These are phyloP conservation scores for Starmerella riodocensis DNA, from an alignment of 805 yeast species.

Conservation along the genomic window DNA sequence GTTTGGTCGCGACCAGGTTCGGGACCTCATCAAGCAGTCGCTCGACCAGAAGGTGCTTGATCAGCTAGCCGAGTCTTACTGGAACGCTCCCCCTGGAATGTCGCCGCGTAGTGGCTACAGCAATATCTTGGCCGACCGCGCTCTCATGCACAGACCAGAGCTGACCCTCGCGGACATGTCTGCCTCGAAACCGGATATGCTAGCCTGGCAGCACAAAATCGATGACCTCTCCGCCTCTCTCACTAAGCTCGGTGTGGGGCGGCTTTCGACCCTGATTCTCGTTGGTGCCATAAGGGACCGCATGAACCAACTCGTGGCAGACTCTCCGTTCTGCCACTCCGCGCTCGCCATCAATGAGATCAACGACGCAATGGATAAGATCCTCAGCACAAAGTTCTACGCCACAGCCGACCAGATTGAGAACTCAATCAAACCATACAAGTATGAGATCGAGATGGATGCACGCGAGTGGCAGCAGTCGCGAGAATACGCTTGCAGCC, in stretches of 20 bases:
- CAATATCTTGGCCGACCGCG: no score
- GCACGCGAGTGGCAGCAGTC: conserved; percentile 85
- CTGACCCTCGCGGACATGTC: conserved; percentile 42
- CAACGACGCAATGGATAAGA: conserved; percentile 69
- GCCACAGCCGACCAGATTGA: conserved; percentile 98
- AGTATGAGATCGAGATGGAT: conserved; percentile 92
- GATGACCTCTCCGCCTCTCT: conserved; percentile 72
- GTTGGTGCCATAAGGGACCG: conserved; percentile 71
- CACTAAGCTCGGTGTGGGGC: conserved; percentile 88
- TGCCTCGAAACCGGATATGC: conserved; percentile 47
- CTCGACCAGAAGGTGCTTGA: conserved; percentile 84
- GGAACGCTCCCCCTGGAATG: conserved; percentile 51
- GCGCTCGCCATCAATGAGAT: conserved; percentile 76
- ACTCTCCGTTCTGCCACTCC: conserved; percentile 67
- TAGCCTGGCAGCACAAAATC: conserved; percentile 76
- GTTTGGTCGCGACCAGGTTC: conserved; percentile 72
- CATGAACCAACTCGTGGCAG: conserved; percentile 56
- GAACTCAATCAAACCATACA: conserved; percentile 93
- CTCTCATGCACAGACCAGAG: no score
- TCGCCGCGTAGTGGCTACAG: neutral
- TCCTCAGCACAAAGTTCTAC: conserved; percentile 62
- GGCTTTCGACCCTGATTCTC: conserved; percentile 69
- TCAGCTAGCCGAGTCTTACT: conserved; percentile 74
- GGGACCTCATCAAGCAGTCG: conserved; percentile 63
- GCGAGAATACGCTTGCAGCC: conserved; percentile 57